Base-by-base conservation (phyloP, 768 basidiomycete species). In the Leccinum disarticulatum region DNA sequence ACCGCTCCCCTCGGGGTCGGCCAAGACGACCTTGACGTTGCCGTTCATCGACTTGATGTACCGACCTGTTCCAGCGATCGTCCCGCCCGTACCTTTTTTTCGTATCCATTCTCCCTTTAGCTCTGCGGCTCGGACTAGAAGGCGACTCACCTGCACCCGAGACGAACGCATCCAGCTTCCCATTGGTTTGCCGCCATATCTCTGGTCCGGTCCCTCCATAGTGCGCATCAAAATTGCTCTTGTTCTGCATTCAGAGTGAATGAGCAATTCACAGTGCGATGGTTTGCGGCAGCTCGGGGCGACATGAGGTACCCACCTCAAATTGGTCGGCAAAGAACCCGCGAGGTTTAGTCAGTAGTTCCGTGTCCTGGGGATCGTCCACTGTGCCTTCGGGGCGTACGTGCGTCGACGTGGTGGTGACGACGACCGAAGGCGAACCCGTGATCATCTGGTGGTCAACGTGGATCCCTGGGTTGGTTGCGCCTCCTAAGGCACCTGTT, bases 301-400 rank as follows among this genome's bases (percentile, higher is more conserved):
- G 35, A 36, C 35, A 36, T 36, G 14, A 36, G 6, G 17, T 22
- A 49, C 63, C 14, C 54, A 83, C 84, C 74, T 98, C 96, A 59
- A 99, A 98, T 74, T 99, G 97, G 71, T 99, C 94, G 4, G 94
- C 93, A 67, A 98, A 99, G 76, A 88, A 91, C 0, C 95, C 96
- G 62, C 91, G 79, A 3, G 91, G 89, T 66, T 81, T 80, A 53
- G 67, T 73, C 17, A 76, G 61, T 25, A 83, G 73, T 46, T 81
- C 79, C 50, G 77, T 78, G 3, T 81, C 77, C 35, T 73, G 63
- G 22, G 73, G 75, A 28, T 75, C 75, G 17, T 70, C 66, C 6
- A 63, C 58, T 4, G 70, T 64, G 50, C 67, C 68, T 14, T 74
- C 70, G 25, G 62, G 66, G 36, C 77, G 74, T 57, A 82, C 76